These are phyloP conservation scores for Gossypium anomalum DNA, from an alignment of 345 rosid genomes.

Conservation along the genomic window DNA sequence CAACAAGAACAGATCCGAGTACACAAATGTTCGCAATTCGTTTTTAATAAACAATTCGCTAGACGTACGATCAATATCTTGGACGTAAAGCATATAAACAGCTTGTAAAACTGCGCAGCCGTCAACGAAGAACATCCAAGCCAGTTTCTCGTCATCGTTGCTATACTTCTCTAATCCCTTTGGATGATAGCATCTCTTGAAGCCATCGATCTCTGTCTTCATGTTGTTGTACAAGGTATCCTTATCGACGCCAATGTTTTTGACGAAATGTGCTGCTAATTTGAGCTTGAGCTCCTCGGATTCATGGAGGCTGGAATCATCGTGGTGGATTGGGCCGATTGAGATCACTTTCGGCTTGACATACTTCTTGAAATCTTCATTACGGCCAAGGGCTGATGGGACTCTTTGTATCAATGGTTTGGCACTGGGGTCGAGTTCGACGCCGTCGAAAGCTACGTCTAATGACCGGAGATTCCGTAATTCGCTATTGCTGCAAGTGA, in stretches of 20 bases:
- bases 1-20: slow-evolving; percentile 22
- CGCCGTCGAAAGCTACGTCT: background rate
- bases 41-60: background rate
- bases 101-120: slow-evolving; percentile 18
- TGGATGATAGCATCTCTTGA: slow-evolving; percentile 9
- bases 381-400: background rate
- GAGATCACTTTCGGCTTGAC: slow-evolving; percentile 16
- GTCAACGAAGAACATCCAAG: slow-evolving; percentile 25
- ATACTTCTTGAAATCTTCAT: background rate
- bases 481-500: background rate
- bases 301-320: background rate
- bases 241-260: background rate
- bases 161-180: background rate
- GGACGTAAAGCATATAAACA: background rate
- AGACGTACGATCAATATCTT: fast-evolving
- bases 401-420: slow-evolving; percentile 8
- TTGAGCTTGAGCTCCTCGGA: slow-evolving; percentile 8
- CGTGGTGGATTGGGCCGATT: slow-evolving; percentile 25
- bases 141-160: background rate
- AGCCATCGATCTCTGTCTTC: background rate
- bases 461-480: background rate
- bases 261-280: background rate
- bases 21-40: background rate
- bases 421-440: background rate
- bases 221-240: background rate